Evolutionary conservation across 148 eudicot species (phyloP), one percentile per base, ranked within the genome.

Genomic region (Rhododendron simsii): DNA sequence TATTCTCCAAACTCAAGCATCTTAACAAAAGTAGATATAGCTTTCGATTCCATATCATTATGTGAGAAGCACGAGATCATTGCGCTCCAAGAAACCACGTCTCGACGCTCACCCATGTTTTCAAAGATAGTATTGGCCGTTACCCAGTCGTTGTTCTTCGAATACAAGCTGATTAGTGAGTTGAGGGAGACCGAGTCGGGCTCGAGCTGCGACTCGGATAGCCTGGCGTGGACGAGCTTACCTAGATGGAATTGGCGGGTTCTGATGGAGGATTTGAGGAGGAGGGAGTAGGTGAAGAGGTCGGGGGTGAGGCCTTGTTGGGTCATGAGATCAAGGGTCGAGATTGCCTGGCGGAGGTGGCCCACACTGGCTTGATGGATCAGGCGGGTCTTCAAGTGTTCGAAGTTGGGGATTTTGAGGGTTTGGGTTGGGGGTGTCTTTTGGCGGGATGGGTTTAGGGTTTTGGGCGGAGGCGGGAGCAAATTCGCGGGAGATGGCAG

Each of bases 321-420:
- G 88, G 92, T 80, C 87, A 93, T 91, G 87, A 88, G 79, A 86
- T 93, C 91, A 33, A 94, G 90, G 88, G 93, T 88, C 61, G 93
- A 89, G 87, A 91, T 88, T 84, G 95, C 95, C 81, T 86, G 83
- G 20, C 76, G 84, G 85, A 90, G 80, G 50, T 89, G 87, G 57
- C 88, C 91, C 10, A 35, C 74, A 48, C 90, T 86, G 63, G 93
- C 91, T 78, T 89, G 91, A 55, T 85, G 80, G 26, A 93, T 92
- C 78, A 94, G 61, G 59, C 88, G 90, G 92, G 85, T 47, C 75
- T 92, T 86, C 78, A 92, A 90, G 21, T 73, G 23, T 75, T 91
- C 91, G 74, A 87, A 92, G 73, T 74, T 89, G 83, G 86, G 85
- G 14, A n/a, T 30, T 81, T 77, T 87, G 81, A 69, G 39, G 81